These are phyloP conservation scores for Neurospora sp. DNA, from an alignment of 495 filamentous ascomycete species.

Conservation along the genomic window DNA sequence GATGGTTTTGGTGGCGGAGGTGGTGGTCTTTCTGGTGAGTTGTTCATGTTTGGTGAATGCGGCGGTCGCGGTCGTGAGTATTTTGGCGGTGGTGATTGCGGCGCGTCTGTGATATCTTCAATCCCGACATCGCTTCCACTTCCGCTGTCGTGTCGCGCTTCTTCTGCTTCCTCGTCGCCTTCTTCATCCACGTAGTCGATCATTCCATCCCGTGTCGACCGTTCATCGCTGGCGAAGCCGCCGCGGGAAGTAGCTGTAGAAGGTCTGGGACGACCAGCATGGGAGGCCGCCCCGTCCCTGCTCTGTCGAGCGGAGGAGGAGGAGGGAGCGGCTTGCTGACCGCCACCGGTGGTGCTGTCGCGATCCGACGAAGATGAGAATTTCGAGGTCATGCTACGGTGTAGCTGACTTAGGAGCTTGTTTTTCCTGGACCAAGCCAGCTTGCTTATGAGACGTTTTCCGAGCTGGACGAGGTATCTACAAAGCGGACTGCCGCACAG, in stretches of 20 bases:
- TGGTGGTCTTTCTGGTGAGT: neutral
- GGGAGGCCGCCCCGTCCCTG: neutral
- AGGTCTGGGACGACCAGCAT: neutral
- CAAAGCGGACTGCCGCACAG: slow-evolving; percentile 6
- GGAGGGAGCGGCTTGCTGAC: neutral
- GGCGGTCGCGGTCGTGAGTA: neutral
- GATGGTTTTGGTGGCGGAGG: neutral
- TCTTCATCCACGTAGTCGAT: neutral
- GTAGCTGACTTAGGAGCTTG: neutral
- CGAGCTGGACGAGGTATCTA: slow-evolving; percentile 5
- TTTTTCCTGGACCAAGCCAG: neutral
- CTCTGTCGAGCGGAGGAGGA: neutral
- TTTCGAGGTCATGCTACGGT: neutral
- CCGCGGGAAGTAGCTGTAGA: neutral
- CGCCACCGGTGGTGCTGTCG: neutral
- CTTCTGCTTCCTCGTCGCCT: neutral
- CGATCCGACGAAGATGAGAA: neutral
- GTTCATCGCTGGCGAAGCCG: neutral
- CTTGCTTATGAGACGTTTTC: neutral
- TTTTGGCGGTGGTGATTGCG: neutral
- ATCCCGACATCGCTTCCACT: neutral
- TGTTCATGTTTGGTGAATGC: neutral
- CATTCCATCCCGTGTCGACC: neutral
- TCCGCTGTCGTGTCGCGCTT: neutral
- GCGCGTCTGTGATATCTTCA: neutral